phyloP scores from a whole-genome alignment of 2,329 filamentous ascomycete species.

The Cladosporium sp. region DNA sequence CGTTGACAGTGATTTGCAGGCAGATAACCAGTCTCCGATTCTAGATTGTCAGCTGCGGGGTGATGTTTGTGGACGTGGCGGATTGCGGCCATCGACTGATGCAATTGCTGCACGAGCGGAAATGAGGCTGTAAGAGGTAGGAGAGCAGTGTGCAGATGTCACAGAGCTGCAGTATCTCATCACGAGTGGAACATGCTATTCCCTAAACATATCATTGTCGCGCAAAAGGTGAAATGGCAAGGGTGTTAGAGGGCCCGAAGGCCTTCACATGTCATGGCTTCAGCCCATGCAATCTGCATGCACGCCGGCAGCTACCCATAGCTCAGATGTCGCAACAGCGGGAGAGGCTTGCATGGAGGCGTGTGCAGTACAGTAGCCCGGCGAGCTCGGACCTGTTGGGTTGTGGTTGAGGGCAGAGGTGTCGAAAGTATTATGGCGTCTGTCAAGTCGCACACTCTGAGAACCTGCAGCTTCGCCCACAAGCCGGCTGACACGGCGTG shows the following conservation, averaged over 20 bases:
- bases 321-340: constrained; percentile 9
- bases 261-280: constrained; percentile 7
- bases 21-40: background rate
- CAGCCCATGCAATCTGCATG: background rate
- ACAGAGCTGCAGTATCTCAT: background rate
- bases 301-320: constrained; percentile 5
- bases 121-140: background rate
- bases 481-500: background rate
- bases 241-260: background rate
- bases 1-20: background rate
- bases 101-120: background rate
- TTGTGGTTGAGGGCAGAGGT: background rate
- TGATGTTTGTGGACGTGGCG: background rate
- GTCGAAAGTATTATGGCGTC: constrained; percentile 1
- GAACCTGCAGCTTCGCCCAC: background rate
- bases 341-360: background rate
- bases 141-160: background rate
- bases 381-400: constrained; percentile 4
- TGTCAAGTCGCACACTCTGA: constrained; percentile 4
- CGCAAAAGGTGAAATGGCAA: background rate
- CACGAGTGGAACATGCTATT: background rate
- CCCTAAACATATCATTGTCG: background rate
- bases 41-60: constrained; percentile 4
- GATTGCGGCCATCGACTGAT: background rate
- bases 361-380: background rate